Evolutionary conservation across 1,284 basidiomycete species (phyloP), one percentile per base, ranked within the genome.

Genomic region (Xanthoconium separans): DNA sequence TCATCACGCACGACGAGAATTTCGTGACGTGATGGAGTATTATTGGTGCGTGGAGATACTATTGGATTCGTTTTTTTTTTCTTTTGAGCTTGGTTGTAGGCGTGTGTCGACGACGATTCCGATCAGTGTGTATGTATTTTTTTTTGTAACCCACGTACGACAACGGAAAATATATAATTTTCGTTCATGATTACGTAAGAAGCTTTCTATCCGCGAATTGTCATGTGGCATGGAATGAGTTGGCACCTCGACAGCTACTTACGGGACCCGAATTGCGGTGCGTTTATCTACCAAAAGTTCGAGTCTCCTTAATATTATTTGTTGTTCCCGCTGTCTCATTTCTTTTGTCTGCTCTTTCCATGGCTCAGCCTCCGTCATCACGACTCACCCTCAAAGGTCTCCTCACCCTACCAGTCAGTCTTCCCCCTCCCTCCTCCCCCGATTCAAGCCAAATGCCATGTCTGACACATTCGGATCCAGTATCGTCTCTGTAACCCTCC

Each of bases 1-100:
- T 99, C 65, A 99, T 99, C 72, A 95, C 93, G 1, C 95, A 98
- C 70, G 95, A 98, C 74, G 95, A 98, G 72, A 88, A 84, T 61
- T 94, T 95, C 75, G 83, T 58, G 87, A 93, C 61, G 91, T 94
- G 24, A 88, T 97, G 79, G 93, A 96, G 61, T 87, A 93, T 67
- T 97, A 95, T 68, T 95, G 92, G 93, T 91, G 61, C 63, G 58
- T 8, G 27, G 27, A 16, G 20, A 4, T 22, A 22, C 22, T 7
- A 18, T 20, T 18, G 11, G 11, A 12, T 37, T 37, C 13, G 9
- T 20, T 39, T 39, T 11, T 5, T 18, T 5, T 9, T n/a, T 11
- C n/a, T 18, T 12, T 2, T 20, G 6, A 39, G 9, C 37, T n/a
- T 24, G 40, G 29, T 31, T 41, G 6, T 59, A 84, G 82, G 83